Percentiles rank a stretch among this genome's conserved stretches.
phyloP scores from a whole-genome alignment of 805 yeast species.

The Lachancea sp. region DNA sequence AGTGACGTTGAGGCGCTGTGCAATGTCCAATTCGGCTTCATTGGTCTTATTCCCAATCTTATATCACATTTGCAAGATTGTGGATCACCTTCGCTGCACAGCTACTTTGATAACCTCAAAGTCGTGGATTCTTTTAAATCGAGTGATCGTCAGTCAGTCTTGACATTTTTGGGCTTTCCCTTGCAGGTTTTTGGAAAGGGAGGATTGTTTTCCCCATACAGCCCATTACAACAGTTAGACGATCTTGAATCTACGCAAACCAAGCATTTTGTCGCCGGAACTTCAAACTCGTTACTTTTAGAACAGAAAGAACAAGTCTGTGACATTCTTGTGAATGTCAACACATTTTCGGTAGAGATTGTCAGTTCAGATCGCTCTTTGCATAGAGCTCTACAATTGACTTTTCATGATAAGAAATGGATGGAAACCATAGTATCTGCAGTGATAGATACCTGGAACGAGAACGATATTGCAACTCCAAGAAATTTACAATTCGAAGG shows the following conservation, averaged over 20 bases:
- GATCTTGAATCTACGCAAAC: slow-evolving; percentile 55
- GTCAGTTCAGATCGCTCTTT: slow-evolving; percentile 36
- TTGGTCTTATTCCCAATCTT: slow-evolving; percentile 77
- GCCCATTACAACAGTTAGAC: slow-evolving; percentile 87
- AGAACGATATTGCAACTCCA: slow-evolving; percentile 35
- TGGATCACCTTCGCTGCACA: slow-evolving; percentile 67
- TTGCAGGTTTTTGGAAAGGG: slow-evolving; percentile 79
- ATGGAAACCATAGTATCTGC: slow-evolving; percentile 49
- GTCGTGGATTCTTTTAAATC: slow-evolving; percentile 66
- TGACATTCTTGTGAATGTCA: slow-evolving; percentile 70
- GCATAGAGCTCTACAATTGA: slow-evolving; percentile 40
- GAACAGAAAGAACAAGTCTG: slow-evolving; percentile 56
- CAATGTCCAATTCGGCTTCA: slow-evolving; percentile 72
- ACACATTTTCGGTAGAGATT: slow-evolving; percentile 43
- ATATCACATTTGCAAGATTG: slow-evolving; percentile 65
- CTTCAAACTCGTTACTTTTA: slow-evolving; percentile 75
- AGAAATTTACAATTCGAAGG: slow-evolving; percentile 51
- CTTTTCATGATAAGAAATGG: slow-evolving; percentile 68
- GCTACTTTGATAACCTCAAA: slow-evolving; percentile 44
- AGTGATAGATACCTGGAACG: slow-evolving; percentile 42
- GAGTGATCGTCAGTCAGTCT: slow-evolving; percentile 68
- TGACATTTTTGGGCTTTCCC: slow-evolving; percentile 82
- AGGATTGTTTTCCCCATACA: slow-evolving; percentile 85
- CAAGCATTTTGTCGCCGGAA: slow-evolving; percentile 68
- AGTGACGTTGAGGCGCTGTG: slow-evolving; percentile 75